Conservation (phyloP, 441 rosid genomes). For the Populus hybrid region DNA sequence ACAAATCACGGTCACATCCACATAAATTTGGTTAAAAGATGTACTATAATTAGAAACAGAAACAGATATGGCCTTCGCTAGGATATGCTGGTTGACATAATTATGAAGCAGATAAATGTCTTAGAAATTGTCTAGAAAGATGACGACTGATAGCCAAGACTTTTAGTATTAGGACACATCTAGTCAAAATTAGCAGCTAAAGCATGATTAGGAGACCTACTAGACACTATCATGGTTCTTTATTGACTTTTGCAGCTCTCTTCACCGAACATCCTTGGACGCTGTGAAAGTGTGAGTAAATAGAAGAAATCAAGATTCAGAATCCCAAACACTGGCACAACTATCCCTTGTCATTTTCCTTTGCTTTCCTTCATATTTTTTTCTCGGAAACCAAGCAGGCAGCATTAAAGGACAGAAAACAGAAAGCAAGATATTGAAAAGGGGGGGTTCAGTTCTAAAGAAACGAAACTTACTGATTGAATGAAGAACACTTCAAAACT, state of each 20-base stretch:
- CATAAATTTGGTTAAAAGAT: constrained; percentile 11
- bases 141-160: background rate
- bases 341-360: background rate
- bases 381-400: constrained; percentile 24
- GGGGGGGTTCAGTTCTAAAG: background rate
- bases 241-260: constrained; percentile 42
- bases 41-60: constrained; percentile 7
- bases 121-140: background rate
- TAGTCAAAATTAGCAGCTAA: constrained; percentile 37
- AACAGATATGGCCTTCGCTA: background rate
- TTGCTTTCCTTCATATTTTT: constrained; percentile 3
- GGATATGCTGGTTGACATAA: background rate
- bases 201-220: constrained; percentile 24
- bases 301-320: background rate
- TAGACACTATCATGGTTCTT: constrained; percentile 28
- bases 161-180: background rate
- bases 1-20: constrained; percentile 19
- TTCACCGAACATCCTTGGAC: constrained; percentile 25
- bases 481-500: constrained; percentile 13
- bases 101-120: constrained; percentile 13
- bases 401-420: background rate
- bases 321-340: background rate
- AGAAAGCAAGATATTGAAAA: background rate
- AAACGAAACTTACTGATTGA: constrained; percentile 20
- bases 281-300: constrained; percentile 22